Evolutionary conservation across 78 protist species (phyloP), one percentile per base, ranked within the genome.

Genomic region (Parvularia atlantis): DNA sequence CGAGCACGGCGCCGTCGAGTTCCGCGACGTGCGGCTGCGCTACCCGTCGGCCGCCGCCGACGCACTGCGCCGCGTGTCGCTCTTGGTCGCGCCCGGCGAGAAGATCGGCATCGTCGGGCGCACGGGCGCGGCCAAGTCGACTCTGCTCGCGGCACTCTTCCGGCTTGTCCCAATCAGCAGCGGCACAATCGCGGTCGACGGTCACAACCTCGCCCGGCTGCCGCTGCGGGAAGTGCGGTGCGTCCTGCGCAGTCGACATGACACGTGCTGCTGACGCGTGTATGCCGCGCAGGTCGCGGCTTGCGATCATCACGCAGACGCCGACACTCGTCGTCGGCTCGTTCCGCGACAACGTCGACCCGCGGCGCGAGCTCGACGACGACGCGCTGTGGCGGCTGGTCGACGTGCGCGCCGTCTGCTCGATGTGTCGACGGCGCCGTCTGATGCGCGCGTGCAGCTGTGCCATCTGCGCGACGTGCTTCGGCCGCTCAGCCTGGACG

Each of bases 271-370:
- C n/a, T n/a, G n/a, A n/a, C n/a, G n/a, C n/a, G n/a, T n/a, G n/a
- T n/a, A n/a, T n/a, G n/a, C n/a, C n/a, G 39, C 69, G 85, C 37
- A 53, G 96, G 35, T 0, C 24, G 43, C 37, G 56, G 13, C 2
- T 93, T 26, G 31, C 91, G 1, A 75, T 84, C 63, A 77, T 93
- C 17, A 93, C 97, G n/a, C 95, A 90, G 58, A 88, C 82, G 20
- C 89, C 95, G 37, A 77, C 68, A 1, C 30, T 90, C 54, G 84
- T 90, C 72, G 17, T 59, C 24, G 95, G 89, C 26, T 76, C 92
- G 0, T 26, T 89, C 0, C 66, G 92, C 16, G 37, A 37, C 36
- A 91, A 91, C 76, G 33, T 91, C 37, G 93, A 91, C 60, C 88
- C 87, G 35, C 68, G 66, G 24, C 39, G 26, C 0, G 63, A 52